phyloP scores from a whole-genome alignment of 2,329 filamentous ascomycete species.

The Arthrobotrys sphaeroides region DNA sequence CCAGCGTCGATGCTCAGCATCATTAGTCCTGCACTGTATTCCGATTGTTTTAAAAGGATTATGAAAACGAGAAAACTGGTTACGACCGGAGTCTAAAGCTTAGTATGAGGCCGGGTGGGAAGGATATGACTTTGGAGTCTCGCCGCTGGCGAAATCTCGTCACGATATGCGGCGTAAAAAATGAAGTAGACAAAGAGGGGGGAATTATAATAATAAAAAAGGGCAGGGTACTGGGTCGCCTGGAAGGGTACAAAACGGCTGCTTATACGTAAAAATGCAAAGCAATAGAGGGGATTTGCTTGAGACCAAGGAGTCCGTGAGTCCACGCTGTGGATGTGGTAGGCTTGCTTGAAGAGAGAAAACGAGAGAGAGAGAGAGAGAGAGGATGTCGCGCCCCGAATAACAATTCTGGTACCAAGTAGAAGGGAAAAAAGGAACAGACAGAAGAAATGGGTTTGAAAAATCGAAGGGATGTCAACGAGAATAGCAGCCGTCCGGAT shows the following conservation, averaged over 20 bases:
- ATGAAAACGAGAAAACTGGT: background rate
- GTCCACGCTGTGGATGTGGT: conserved; percentile 9
- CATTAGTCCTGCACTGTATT: conserved; percentile 33
- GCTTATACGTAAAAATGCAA: background rate
- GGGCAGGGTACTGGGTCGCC: too few species aligned
- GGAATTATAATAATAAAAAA: background rate
- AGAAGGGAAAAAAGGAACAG: background rate
- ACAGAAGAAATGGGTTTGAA: conserved; percentile 3
- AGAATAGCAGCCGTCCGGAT: conserved; percentile 2
- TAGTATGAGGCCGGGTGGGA: background rate
- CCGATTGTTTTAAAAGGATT: background rate
- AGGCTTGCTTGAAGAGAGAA: background rate
- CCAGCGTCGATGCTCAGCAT: conserved; percentile 54
- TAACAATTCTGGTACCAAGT: background rate
- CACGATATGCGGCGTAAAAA: background rate
- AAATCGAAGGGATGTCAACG: conserved; percentile 1
- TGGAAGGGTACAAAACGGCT: background rate
- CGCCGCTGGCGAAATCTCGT: conserved; percentile 1
- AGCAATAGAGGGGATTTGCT: background rate
- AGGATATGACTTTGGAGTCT: background rate
- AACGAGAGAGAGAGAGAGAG: background rate
- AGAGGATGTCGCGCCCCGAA: background rate
- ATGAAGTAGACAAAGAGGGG: background rate
- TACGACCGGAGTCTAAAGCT: background rate
- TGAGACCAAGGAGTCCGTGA: background rate